A percentile compares a stretch with the other conserved stretches of the same genome.
Conservation (phyloP, 257 asterid genomes). For the Penstemon newberryi region DNA sequence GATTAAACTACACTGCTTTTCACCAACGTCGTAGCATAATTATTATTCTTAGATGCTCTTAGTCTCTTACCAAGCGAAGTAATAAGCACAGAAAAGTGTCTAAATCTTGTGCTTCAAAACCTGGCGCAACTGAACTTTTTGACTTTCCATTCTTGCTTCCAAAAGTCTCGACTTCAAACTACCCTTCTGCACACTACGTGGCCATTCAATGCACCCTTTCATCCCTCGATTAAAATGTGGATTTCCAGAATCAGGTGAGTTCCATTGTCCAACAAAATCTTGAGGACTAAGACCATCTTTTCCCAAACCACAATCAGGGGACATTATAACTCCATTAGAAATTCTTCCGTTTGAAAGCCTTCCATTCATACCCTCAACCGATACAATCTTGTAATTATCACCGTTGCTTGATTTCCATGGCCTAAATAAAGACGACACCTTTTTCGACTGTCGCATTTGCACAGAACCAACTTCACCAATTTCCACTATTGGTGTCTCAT, state of each 20-base stretch:
- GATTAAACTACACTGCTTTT: neutral
- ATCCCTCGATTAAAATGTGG: conserved; percentile 47
- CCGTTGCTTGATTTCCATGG: conserved; percentile 60
- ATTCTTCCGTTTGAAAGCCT: conserved; percentile 42
- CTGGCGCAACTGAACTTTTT: conserved; percentile 63
- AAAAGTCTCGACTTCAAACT: conserved; percentile 62
- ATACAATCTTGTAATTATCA: conserved; percentile 49
- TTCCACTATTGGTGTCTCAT: conserved; percentile 46
- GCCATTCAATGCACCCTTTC: conserved; percentile 75
- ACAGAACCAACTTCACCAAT: conserved; percentile 42
- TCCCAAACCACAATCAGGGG: conserved; percentile 45
- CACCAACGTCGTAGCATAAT: neutral
- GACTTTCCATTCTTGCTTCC: conserved; percentile 63
- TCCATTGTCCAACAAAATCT: conserved; percentile 44
- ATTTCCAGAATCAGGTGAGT: conserved; percentile 46
- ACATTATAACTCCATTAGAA: conserved; percentile 38
- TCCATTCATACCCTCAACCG: conserved; percentile 41
- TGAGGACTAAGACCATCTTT: conserved; percentile 44
- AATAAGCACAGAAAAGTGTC: neutral
- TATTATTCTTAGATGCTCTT: neutral
- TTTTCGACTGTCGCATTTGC: conserved; percentile 44
- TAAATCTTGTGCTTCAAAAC: conserved; percentile 69
- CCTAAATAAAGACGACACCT: conserved; percentile 54
- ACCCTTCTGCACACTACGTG: conserved; percentile 47
- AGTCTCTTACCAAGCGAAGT: neutral